Percentiles rank a stretch among this genome's conserved stretches.
Evolutionary conservation across 2,329 filamentous ascomycete genomes (phyloP).

Genomic region (Fusarium sp.): DNA sequence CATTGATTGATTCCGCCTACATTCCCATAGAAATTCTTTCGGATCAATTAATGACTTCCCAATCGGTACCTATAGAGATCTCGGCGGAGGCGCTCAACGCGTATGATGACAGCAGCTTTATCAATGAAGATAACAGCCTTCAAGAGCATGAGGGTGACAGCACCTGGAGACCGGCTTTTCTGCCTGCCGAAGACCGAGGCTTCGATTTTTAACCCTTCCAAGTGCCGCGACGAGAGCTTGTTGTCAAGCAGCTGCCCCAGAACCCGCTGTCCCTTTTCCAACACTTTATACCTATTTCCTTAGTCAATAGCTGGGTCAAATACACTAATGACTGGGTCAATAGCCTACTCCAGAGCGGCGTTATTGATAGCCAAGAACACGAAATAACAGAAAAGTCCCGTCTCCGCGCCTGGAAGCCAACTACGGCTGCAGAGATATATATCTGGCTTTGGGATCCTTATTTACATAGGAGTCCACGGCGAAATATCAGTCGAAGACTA

Average conservation of each 20-base stretch:
- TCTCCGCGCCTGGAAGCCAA: background rate
- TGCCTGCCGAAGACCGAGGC: background rate
- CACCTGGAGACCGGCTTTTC: background rate
- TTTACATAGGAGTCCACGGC: background rate
- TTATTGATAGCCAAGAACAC: background rate
- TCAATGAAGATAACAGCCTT: no score
- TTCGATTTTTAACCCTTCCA: background rate
- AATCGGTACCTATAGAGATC: no score
- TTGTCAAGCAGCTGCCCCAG: background rate
- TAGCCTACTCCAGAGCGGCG: background rate
- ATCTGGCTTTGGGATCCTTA: background rate
- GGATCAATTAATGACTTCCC: no score
- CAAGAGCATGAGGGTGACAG: background rate
- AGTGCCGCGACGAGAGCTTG: background rate
- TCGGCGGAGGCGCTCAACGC: no score
- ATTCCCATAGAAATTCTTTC: no score
- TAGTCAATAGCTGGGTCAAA: background rate
- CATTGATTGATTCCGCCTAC: no score
- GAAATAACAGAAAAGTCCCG: background rate
- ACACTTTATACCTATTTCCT: background rate
- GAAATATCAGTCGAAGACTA: background rate
- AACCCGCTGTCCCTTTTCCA: background rate
- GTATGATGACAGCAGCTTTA: no score
- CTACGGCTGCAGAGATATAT: background rate
- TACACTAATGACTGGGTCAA: background rate